Conservation (phyloP, 768 basidiomycete species). For the Tulasnella sp. region DNA sequence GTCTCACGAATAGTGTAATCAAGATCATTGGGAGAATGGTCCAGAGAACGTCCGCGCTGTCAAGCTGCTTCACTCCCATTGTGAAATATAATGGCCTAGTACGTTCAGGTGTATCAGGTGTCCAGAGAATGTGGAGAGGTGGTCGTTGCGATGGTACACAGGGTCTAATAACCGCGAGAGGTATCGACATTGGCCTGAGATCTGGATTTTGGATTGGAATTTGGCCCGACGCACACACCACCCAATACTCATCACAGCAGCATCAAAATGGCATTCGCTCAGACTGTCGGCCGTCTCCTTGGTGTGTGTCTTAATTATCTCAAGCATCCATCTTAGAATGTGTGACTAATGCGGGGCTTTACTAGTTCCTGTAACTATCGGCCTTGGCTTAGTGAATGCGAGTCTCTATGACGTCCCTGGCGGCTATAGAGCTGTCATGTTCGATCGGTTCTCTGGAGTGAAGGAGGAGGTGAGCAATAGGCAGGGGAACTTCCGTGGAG, state of each 20-base stretch:
- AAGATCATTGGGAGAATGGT: background rate
- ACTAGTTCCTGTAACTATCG: constrained; percentile 55
- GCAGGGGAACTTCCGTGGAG: background rate
- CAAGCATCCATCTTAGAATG: no score
- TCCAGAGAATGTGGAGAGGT: no score
- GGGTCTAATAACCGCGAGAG: no score
- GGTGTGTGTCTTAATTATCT: background rate
- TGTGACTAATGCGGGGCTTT: background rate
- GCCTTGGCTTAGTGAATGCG: constrained; percentile 36
- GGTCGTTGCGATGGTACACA: no score
- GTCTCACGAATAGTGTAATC: background rate
- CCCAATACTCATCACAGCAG: constrained; percentile 45
- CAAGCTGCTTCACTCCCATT: background rate
- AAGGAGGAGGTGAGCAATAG: constrained; percentile 50
- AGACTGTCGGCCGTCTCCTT: background rate
- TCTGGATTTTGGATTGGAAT: background rate
- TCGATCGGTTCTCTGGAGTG: constrained; percentile 92
- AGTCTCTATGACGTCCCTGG: constrained; percentile 57
- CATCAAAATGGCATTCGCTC: constrained; percentile 7
- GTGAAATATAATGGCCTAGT: no score
- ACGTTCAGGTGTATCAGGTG: no score
- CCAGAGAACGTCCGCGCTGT: constrained; percentile 2
- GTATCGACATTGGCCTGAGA: no score
- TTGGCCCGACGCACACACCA: constrained; percentile 25
- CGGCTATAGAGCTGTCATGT: constrained; percentile 93